Evolutionary conservation across 306 rosid species (phyloP).

Genomic region (Cucurbita ficifolia): DNA sequence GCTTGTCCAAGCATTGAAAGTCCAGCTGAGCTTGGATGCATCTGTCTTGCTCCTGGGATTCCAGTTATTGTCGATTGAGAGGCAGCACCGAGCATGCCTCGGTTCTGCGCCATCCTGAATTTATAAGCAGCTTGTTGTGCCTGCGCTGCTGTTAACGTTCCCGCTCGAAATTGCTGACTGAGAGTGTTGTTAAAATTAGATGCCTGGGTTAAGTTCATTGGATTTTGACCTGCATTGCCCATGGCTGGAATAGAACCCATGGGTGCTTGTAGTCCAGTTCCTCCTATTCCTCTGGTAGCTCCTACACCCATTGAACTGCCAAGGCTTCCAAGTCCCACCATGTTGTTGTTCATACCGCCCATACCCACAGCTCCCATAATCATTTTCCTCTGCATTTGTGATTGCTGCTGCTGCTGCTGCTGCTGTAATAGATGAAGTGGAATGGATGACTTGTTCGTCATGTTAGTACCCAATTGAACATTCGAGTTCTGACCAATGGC

Average conservation of each 20-base stretch:
- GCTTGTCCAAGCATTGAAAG: constrained; percentile 60
- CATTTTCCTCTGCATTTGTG: constrained; percentile 76
- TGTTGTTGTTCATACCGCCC: constrained; percentile 44
- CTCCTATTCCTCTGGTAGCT: constrained; percentile 59
- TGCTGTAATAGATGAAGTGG: constrained; percentile 39
- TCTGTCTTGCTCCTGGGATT: constrained; percentile 58
- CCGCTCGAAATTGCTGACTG: constrained; percentile 51
- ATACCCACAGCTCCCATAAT: constrained; percentile 69
- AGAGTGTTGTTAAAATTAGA: constrained; percentile 39
- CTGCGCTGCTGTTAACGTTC: constrained; percentile 12
- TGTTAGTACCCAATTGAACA: constrained; percentile 50
- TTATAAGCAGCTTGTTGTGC: constrained; percentile 16
- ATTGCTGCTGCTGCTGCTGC: constrained; percentile 30
- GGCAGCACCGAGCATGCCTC: constrained; percentile 34
- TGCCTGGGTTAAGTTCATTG: constrained; percentile 45
- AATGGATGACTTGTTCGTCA: constrained; percentile 46
- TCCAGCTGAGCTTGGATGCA: constrained; percentile 45
- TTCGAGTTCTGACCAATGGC: constrained; percentile 60
- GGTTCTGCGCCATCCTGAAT: constrained; percentile 29
- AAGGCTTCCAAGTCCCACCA: constrained; percentile 62
- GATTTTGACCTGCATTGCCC: constrained; percentile 66
- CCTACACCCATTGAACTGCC: constrained; percentile 67
- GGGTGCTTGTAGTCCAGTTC: constrained; percentile 70
- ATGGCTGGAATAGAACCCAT: constrained; percentile 65
- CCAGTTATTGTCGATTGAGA: constrained; percentile 54